A percentile compares a stretch with the other conserved stretches of the same genome.
Evolutionary conservation across 495 filamentous ascomycete genomes (phyloP).

Genomic region (Cercophora newfieldiana): DNA sequence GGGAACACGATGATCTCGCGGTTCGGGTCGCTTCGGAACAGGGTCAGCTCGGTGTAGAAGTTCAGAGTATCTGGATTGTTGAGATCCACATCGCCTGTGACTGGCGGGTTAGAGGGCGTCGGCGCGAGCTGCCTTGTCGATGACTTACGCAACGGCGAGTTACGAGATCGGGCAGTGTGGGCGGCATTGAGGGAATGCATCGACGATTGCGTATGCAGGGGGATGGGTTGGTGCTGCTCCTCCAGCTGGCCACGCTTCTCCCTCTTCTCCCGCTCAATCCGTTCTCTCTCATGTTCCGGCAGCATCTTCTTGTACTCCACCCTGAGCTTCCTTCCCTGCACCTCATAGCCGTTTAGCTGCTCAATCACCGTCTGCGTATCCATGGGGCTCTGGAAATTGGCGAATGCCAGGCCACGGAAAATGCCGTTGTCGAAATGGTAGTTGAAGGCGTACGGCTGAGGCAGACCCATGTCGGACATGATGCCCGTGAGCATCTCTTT

Average conservation of each 20-base stretch:
- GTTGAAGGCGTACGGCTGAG: slow-evolving; percentile 97
- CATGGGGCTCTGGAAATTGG: slow-evolving; percentile 94
- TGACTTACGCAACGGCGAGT: slow-evolving; percentile 42
- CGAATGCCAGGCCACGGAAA: slow-evolving; percentile 93
- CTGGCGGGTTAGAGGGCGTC: slow-evolving; percentile 13
- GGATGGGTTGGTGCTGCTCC: slow-evolving; percentile 79
- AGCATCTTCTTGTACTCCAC: slow-evolving; percentile 99
- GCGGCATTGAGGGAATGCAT: slow-evolving; percentile 74
- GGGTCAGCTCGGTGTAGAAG: slow-evolving; percentile 83
- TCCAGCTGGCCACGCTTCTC: slow-evolving; percentile 95
- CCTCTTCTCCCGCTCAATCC: slow-evolving; percentile 95
- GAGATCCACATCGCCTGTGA: slow-evolving; percentile 71
- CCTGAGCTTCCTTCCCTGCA: slow-evolving; percentile 88
- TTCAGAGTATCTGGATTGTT: slow-evolving; percentile 86
- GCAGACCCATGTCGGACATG: slow-evolving; percentile 89
- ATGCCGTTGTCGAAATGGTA: slow-evolving; percentile 99
- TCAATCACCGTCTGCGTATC: slow-evolving; percentile 92
- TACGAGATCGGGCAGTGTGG: slow-evolving; percentile 31
- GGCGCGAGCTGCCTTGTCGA: slow-evolving; percentile 31
- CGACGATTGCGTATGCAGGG: slow-evolving; percentile 79
- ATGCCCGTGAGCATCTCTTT: slow-evolving; percentile 90
- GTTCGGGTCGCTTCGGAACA: slow-evolving; percentile 77
- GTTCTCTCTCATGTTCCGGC: slow-evolving; percentile 86
- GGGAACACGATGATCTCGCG: slow-evolving; percentile 86
- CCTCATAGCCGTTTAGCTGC: slow-evolving; percentile 87